Evolutionary conservation across 345 rosid genomes (phyloP), one percentile per base, ranked within the genome.

Genomic region (Camelina hispida): DNA sequence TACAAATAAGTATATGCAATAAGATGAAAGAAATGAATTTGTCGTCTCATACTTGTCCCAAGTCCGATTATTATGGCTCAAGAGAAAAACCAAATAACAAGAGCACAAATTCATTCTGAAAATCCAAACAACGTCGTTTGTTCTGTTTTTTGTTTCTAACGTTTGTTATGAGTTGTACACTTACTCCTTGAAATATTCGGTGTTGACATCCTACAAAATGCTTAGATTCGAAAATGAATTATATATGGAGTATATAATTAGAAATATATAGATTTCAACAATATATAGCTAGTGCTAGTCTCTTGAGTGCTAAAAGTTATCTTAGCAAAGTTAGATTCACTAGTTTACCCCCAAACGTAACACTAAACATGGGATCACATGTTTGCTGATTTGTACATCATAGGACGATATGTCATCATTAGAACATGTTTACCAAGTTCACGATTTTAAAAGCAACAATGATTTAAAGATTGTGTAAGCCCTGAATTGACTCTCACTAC

Each of bases 151-250:
- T 62, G 68, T 72, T 62, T 51, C 17, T 2, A 25, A 72, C 64
- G 40, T 66, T 46, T 57, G 78, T 17, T 66, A 34, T 59, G 34
- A 38, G 28, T 59, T 66, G 72, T 59, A 9, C 72, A 47, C 23
- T 64, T 73, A 4, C 11, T 6, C 11, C 12, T 10, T 74, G 60
- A 37, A 67, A 38, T 75, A 75, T 59, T 75, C 79, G 54, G 34
- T 75, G 67, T 67, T 74, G 72, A 73, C 77, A 65, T 73, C 51
- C 72, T 37, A 67, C 35, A 59, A 59, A 75, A 67, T 40, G 67
- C 47, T 60, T 50, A 48, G 25, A 66, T 56, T 74, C 58, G 40
- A 74, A 64, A 35, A 55, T 22, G 38, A 56, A 34, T 44, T 44
- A 32, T 46, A 67, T 25, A 55, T 57, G 30, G 13, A 30, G 14